Evolutionary conservation across 2,329 filamentous ascomycete genomes (phyloP).

Genomic region (Metarhizium album): DNA sequence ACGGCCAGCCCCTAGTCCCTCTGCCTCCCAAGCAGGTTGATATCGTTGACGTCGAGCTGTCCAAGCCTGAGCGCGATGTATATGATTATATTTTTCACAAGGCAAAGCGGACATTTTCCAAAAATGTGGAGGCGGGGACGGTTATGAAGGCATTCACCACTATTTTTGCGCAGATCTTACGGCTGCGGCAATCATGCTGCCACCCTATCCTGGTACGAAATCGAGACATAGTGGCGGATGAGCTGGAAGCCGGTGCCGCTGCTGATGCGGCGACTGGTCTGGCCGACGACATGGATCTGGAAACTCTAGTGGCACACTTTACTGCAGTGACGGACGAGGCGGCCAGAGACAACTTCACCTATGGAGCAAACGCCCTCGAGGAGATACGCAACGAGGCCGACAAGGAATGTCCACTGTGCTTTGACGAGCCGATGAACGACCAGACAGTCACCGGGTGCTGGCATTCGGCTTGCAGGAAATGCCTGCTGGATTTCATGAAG

Average conservation of each 20-base stretch:
- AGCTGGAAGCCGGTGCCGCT: slow-evolving; percentile 64
- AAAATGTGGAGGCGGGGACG: slow-evolving; percentile 83
- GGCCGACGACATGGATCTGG: slow-evolving; percentile 91
- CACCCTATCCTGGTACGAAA: slow-evolving; percentile 86
- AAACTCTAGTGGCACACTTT: slow-evolving; percentile 75
- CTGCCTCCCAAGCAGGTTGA: slow-evolving; percentile 71
- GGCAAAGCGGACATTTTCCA: slow-evolving; percentile 73
- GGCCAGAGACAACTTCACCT: slow-evolving; percentile 50
- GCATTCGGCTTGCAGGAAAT: slow-evolving; percentile 94
- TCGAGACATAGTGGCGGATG: slow-evolving; percentile 72
- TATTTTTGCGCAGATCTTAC: slow-evolving; percentile 92
- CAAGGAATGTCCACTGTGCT: slow-evolving; percentile 88
- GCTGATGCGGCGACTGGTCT: slow-evolving; percentile 73
- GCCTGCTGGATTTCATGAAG: slow-evolving; percentile 79
- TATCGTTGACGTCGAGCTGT: slow-evolving; percentile 82
- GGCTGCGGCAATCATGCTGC: slow-evolving; percentile 86
- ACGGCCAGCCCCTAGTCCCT: slow-evolving; percentile 63
- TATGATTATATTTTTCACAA: slow-evolving; percentile 83
- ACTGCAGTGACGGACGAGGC: slow-evolving; percentile 56
- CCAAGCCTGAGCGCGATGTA: slow-evolving; percentile 73
- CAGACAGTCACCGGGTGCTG: slow-evolving; percentile 93
- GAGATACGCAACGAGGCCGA: slow-evolving; percentile 86
- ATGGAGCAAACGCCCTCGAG: slow-evolving; percentile 75
- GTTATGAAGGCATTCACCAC: slow-evolving; percentile 93
- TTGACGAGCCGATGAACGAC: slow-evolving; percentile 90